A percentile compares a stretch with the other conserved stretches of the same genome.
phyloP scores from a whole-genome alignment of 2,329 filamentous ascomycete genomes.

The Niveomyces coronatus region DNA sequence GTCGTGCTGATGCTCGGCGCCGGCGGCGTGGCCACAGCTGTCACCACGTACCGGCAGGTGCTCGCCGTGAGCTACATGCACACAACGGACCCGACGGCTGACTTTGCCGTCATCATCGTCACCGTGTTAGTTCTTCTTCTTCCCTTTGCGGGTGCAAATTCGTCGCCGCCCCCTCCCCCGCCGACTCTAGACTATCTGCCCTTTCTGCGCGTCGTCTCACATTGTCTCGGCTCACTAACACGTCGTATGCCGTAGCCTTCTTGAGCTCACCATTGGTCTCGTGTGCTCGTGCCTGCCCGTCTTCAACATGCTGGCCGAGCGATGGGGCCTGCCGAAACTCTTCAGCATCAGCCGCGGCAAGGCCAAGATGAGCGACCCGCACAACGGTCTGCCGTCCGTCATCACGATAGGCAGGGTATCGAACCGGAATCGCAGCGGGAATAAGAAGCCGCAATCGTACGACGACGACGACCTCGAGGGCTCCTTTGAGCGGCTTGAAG shows the following conservation, averaged over 20 bases:
- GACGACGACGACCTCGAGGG: constrained; percentile 1
- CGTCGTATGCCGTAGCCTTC: constrained; percentile 1
- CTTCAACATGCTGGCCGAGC: constrained; percentile 12
- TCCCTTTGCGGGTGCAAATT: no score
- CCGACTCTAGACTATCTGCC: no score
- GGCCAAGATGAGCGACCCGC: constrained; percentile 1
- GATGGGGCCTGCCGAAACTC: constrained; percentile 1
- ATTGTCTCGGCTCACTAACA: neutral
- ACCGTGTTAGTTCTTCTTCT: constrained; percentile 3
- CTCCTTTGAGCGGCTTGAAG: constrained; percentile 3
- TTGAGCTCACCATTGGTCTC: constrained; percentile 14
- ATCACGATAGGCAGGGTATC: constrained; percentile 3
- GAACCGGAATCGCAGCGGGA: neutral
- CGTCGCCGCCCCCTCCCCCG: no score
- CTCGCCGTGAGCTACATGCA: constrained; percentile 14
- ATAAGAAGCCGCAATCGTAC: neutral
- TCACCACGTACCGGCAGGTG: constrained; percentile 20
- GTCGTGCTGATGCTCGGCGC: constrained; percentile 21
- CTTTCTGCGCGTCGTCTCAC: no score
- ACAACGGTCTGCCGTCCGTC: neutral
- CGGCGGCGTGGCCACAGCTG: constrained; percentile 19
- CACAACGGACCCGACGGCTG: constrained; percentile 16
- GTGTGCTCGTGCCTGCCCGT: constrained; percentile 13
- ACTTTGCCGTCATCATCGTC: constrained; percentile 15
- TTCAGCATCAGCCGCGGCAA: neutral